Percentiles rank a stretch among this genome's conserved stretches.
Evolutionary conservation across 2,329 filamentous ascomycete species (phyloP).

Genomic region (Penicillium nordicum): DNA sequence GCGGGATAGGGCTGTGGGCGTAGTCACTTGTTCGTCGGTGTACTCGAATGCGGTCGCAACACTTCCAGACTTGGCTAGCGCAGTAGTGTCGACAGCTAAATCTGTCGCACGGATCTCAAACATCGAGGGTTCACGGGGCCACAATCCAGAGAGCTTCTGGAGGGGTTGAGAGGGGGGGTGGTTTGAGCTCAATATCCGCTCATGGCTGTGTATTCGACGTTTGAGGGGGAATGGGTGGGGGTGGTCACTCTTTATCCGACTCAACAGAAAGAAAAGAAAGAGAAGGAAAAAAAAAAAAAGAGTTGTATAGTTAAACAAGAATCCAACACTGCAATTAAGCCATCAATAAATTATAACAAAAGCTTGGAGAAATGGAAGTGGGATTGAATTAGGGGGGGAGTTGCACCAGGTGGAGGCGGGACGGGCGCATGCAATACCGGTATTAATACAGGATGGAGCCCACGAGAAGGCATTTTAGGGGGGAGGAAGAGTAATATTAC

Average conservation of each 20-base stretch:
- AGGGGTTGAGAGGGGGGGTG: background rate
- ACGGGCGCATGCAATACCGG: conserved; percentile 3
- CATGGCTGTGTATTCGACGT: conserved; percentile 21
- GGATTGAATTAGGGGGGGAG: conserved; percentile 9
- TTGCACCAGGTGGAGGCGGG: conserved; percentile 3
- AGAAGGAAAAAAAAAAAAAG: background rate
- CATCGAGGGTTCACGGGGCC: conserved; percentile 26
- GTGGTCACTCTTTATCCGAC: conserved; percentile 13
- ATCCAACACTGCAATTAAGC: background rate
- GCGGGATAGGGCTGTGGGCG: conserved; percentile 28
- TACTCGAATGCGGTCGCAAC: conserved; percentile 45
- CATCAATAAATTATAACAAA: conserved; percentile 5
- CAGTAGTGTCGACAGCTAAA: conserved; percentile 33
- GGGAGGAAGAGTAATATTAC: background rate
- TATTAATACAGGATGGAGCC: background rate
- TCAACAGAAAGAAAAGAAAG: background rate
- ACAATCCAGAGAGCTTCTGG: conserved; percentile 6
- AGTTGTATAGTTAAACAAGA: background rate
- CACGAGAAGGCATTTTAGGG: background rate
- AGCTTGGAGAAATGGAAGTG: conserved; percentile 3
- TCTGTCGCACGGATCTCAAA: conserved; percentile 34
- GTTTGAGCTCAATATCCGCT: conserved; percentile 18
- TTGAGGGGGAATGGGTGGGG: conserved; percentile 17
- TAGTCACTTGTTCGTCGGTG: conserved; percentile 37
- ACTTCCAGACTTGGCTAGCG: conserved; percentile 35